Conservation (phyloP, 1,284 basidiomycete genomes). For the Pseudozyma tsukubaensis region DNA sequence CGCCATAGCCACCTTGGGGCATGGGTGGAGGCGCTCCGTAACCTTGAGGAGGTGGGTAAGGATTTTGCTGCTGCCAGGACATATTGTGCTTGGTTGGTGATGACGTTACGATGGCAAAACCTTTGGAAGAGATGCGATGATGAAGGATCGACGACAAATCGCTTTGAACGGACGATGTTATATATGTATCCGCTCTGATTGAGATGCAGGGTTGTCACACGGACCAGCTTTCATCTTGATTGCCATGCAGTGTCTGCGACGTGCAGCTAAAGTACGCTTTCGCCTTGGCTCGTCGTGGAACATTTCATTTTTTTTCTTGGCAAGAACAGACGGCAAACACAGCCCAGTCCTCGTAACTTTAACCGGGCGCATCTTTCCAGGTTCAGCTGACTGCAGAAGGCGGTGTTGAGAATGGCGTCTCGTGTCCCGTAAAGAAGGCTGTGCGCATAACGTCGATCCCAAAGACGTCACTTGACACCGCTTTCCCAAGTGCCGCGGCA, state of each 20-base stretch:
- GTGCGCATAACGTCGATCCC: conserved; percentile 5
- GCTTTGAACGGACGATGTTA: no score
- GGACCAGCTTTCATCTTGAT: background rate
- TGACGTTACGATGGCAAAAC: background rate
- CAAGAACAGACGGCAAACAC: no score
- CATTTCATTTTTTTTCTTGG: conserved; percentile 10
- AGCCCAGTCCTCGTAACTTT: no score
- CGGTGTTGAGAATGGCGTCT: background rate
- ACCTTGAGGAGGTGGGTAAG: conserved; percentile 44
- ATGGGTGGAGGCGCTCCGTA: conserved; percentile 48
- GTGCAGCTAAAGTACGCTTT: background rate
- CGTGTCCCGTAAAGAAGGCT: background rate
- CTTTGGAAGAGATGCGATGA: background rate
- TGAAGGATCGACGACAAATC: no score
- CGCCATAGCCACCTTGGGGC: conserved; percentile 27
- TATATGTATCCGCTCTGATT: no score
- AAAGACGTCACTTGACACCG: conserved; percentile 6
- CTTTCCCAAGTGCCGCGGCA: background rate
- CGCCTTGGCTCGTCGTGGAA: background rate
- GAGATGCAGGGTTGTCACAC: no score
- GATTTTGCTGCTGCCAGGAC: conserved; percentile 53
- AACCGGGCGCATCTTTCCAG: no score
- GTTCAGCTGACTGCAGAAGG: conserved; percentile 2
- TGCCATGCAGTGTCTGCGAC: background rate
- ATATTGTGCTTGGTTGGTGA: conserved; percentile 13